Conservation (phyloP, 768 basidiomycete genomes). For the Botryobasidium botryosum region DNA sequence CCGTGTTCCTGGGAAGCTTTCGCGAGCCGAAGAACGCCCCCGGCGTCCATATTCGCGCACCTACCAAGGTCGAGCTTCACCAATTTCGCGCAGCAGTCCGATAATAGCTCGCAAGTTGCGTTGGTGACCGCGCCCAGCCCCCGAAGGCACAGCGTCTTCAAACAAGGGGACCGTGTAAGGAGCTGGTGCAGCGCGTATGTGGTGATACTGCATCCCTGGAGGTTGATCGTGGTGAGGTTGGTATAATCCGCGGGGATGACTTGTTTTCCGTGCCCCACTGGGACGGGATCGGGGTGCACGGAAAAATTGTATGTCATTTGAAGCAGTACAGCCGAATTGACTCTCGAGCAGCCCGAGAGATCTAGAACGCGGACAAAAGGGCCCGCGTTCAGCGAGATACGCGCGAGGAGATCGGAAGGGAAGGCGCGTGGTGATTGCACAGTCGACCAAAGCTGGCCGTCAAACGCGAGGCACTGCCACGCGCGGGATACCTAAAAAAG, state of each 20-base stretch:
- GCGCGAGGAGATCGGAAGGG: conserved; percentile 29
- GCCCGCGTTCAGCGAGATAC: conserved; percentile 38
- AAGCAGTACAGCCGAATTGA: conserved; percentile 2
- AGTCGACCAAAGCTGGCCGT: conserved; percentile 72
- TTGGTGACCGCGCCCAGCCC: conserved; percentile 56
- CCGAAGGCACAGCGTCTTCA: conserved; percentile 44
- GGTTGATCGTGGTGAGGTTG: conserved; percentile 50
- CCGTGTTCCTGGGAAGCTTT: background rate
- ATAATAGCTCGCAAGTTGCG: conserved; percentile 53
- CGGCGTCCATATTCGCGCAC: conserved; percentile 45
- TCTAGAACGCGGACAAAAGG: conserved; percentile 48
- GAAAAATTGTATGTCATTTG: conserved; percentile 16
- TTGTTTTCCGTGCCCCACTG: conserved; percentile 14
- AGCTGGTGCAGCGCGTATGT: conserved; percentile 53
- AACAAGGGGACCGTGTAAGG: conserved; percentile 41
- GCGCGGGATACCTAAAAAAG: conserved; percentile 47
- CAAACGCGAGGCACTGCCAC: conserved; percentile 62
- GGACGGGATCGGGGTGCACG: background rate
- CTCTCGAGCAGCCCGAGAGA: conserved; percentile 29
- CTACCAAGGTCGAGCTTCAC: conserved; percentile 49
- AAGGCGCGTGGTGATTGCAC: conserved; percentile 44
- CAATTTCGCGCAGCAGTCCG: conserved; percentile 38
- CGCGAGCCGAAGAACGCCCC: conserved; percentile 1
- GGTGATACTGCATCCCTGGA: conserved; percentile 58
- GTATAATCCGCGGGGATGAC: conserved; percentile 22